Conservation (phyloP, 1,284 basidiomycete genomes). For the Ceratobasidium sp. region DNA sequence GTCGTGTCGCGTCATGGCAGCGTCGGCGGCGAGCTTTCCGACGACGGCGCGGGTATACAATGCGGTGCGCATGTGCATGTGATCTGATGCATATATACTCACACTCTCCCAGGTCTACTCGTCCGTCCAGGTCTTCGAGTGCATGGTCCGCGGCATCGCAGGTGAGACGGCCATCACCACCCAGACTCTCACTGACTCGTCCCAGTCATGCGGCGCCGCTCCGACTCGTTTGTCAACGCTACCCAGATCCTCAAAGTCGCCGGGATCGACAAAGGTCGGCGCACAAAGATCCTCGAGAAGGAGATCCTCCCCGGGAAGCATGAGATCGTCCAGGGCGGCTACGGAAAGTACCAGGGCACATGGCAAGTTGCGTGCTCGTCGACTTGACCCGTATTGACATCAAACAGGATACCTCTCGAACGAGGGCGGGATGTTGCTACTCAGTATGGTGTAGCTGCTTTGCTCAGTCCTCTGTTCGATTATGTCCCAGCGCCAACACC, state of each 20-base stretch:
- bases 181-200: slow-evolving; percentile 2
- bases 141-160: slow-evolving; percentile 94
- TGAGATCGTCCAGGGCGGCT: slow-evolving; percentile 99
- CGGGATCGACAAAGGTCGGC: slow-evolving; percentile 93
- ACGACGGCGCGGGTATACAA: slow-evolving; percentile 66
- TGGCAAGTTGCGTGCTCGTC: slow-evolving; percentile 64
- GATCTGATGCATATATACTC: not conserved
- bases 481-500: slow-evolving; percentile 68
- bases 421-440: slow-evolving; percentile 86
- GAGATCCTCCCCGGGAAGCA: slow-evolving; percentile 95
- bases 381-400: slow-evolving; percentile 8
- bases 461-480: slow-evolving; percentile 88
- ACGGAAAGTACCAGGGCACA: slow-evolving; percentile 99
- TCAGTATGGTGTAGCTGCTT: slow-evolving; percentile 86
- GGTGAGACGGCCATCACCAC: slow-evolving; percentile 5
- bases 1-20: slow-evolving; percentile 43
- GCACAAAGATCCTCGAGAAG: slow-evolving; percentile 98
- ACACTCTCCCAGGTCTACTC: slow-evolving; percentile 61
- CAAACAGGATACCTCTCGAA: slow-evolving; percentile 85
- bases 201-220: slow-evolving; percentile 92
- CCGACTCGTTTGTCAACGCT: slow-evolving; percentile 95
- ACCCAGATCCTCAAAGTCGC: slow-evolving; percentile 99
- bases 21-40: slow-evolving; percentile 40
- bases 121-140: slow-evolving; percentile 91
- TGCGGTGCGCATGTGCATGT: slow-evolving; percentile 56